Evolutionary conservation across 805 yeast genomes (phyloP).

Genomic region (Metschnikowia lunata): DNA sequence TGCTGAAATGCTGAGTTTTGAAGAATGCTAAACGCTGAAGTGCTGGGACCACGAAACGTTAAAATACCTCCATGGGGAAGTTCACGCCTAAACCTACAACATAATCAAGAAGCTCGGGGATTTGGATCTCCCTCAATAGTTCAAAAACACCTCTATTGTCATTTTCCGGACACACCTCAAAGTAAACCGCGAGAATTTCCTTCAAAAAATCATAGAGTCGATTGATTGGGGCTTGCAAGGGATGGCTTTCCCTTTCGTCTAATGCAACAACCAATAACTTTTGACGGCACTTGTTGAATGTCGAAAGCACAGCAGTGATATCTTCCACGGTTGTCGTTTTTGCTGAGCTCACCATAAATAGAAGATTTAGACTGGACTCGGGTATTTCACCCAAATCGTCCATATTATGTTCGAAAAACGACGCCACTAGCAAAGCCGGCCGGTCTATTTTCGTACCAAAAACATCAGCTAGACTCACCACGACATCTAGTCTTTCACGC

Average conservation of each 20-base stretch:
- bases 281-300: slow-evolving; percentile 7
- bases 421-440: slow-evolving; percentile 4
- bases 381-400: not conserved
- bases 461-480: slow-evolving; percentile 1
- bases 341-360: not conserved
- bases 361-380: not conserved
- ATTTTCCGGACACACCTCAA: slow-evolving; percentile 1
- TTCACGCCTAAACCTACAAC: slow-evolving; percentile 14
- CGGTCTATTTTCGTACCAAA: slow-evolving; percentile 4
- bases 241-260: slow-evolving; percentile 5
- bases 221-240: slow-evolving; percentile 3
- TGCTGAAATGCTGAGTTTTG: too few species aligned
- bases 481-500: not conserved
- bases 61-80: slow-evolving; percentile 10
- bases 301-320: slow-evolving; percentile 6
- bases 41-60: not conserved
- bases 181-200: slow-evolving; percentile 1
- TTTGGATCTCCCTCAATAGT: slow-evolving; percentile 10
- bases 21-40: not conserved
- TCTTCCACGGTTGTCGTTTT: slow-evolving; percentile 1
- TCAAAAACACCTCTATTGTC: slow-evolving; percentile 11
- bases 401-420: slow-evolving; percentile 1
- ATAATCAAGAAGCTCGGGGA: slow-evolving; percentile 15
- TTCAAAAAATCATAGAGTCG: slow-evolving; percentile 3
- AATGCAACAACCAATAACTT: slow-evolving; percentile 5